Evolutionary conservation across 2,329 filamentous ascomycete genomes (phyloP).

Genomic region (Pseudocercospora crystallina): DNA sequence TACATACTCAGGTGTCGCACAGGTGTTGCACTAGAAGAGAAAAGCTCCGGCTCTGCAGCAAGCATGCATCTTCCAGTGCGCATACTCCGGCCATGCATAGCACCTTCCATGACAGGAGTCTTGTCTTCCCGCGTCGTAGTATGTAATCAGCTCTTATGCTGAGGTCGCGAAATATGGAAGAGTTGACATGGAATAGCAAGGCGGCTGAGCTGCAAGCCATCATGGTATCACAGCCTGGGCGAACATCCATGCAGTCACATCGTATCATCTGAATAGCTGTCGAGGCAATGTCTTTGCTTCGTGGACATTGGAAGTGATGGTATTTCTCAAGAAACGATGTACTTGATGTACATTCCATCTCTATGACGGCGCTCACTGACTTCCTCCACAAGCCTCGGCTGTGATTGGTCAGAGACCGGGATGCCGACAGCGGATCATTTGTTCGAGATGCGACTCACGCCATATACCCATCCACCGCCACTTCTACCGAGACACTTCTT

Average conservation of each 20-base stretch:
- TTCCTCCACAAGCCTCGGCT: neutral
- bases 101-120: neutral
- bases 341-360: neutral
- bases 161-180: too few relatives aligned
- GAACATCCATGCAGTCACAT: too few relatives aligned
- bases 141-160: too few relatives aligned
- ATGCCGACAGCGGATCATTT: constrained; percentile 2
- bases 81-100: neutral
- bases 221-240: too few relatives aligned
- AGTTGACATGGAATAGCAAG: too few relatives aligned
- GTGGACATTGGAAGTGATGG: too few relatives aligned
- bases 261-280: too few relatives aligned
- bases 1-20: neutral
- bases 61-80: neutral
- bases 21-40: neutral
- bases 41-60: too few relatives aligned
- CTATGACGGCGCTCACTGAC: neutral
- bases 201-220: too few relatives aligned
- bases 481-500: neutral
- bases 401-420: neutral
- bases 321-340: too few relatives aligned
- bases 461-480: neutral
- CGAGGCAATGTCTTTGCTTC: too few relatives aligned
- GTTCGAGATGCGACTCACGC: neutral
- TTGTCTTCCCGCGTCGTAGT: too few relatives aligned